A percentile compares a stretch with the other conserved stretches of the same genome.
Evolutionary conservation across 129 eudicot genomes (phyloP).

Genomic region (Arctium minus): DNA sequence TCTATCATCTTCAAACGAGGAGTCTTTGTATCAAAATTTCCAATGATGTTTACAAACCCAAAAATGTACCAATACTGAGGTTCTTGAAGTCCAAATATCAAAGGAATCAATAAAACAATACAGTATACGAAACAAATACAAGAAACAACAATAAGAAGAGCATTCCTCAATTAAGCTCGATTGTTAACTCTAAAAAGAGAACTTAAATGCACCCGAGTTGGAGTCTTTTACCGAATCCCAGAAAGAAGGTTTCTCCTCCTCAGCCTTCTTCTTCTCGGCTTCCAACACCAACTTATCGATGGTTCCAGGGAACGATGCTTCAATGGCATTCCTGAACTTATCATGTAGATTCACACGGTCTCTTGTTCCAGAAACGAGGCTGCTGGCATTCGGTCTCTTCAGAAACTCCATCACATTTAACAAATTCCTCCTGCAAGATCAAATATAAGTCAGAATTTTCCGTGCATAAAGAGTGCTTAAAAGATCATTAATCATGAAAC

Average conservation of each 20-base stretch:
- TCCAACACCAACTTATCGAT: conserved; percentile 44
- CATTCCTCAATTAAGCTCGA: neutral
- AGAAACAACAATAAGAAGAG: neutral
- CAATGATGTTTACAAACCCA: neutral
- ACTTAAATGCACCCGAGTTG: conserved; percentile 76
- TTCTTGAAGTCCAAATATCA: neutral
- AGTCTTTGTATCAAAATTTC: neutral
- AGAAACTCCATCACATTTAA: conserved; percentile 81
- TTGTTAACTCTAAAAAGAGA: conserved; percentile 50
- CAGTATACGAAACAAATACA: neutral
- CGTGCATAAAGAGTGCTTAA: neutral
- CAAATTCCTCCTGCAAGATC: conserved; percentile 76
- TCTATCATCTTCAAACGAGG: neutral
- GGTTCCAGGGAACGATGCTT: conserved; percentile 66
- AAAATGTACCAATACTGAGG: neutral
- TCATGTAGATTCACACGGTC: conserved; percentile 84
- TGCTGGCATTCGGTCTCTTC: conserved; percentile 78
- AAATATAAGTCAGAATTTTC: neutral
- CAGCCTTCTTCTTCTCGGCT: conserved; percentile 55
- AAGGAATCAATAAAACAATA: neutral
- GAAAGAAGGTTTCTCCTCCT: conserved; percentile 63
- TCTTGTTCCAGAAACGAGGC: conserved; percentile 86
- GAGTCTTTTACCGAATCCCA: conserved; percentile 86
- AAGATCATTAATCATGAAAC: neutral
- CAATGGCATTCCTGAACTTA: conserved; percentile 80